Conservation (phyloP, 23 red algal species). For the Pyropia yezoensis region DNA sequence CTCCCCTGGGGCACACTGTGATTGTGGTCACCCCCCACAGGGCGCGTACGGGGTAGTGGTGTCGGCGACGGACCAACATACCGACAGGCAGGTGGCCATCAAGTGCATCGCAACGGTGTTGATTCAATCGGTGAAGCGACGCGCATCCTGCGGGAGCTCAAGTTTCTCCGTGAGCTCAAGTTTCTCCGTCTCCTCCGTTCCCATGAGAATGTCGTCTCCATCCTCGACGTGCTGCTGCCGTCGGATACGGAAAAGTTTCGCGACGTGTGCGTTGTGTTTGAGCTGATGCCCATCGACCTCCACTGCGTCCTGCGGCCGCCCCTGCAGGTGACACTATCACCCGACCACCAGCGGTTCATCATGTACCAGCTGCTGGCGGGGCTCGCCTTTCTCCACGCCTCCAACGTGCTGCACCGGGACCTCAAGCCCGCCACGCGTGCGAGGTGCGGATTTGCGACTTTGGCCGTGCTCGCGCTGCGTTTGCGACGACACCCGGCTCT, state of each 20-base stretch:
- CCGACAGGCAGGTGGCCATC: conserved; percentile 69
- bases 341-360: conserved; percentile 69
- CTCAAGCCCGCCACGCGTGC: conserved; percentile 81
- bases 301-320: conserved; percentile 62
- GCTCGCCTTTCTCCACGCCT: conserved; percentile 74
- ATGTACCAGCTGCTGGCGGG: conserved; percentile 92
- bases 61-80: conserved; percentile 60
- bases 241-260: conserved; percentile 64
- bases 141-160: conserved; percentile 89
- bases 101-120: conserved; percentile 89
- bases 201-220: conserved; percentile 92
- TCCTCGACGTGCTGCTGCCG: conserved; percentile 74
- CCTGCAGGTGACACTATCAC: conserved; percentile 43
- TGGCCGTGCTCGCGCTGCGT: conserved; percentile 70
- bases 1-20: conserved; percentile 13
- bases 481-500: conserved; percentile 35
- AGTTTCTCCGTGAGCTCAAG: conserved; percentile 95
- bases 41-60: conserved; percentile 95
- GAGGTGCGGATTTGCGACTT: conserved; percentile 91
- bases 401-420: conserved; percentile 87
- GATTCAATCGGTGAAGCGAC: conserved; percentile 72
- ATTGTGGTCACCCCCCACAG: conserved; percentile 36
- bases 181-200: conserved; percentile 78
- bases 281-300: conserved; percentile 94
- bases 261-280: conserved; percentile 92